Base-by-base conservation (phyloP, 176 grass and related monocot genomes). In the Juncus effusus region DNA sequence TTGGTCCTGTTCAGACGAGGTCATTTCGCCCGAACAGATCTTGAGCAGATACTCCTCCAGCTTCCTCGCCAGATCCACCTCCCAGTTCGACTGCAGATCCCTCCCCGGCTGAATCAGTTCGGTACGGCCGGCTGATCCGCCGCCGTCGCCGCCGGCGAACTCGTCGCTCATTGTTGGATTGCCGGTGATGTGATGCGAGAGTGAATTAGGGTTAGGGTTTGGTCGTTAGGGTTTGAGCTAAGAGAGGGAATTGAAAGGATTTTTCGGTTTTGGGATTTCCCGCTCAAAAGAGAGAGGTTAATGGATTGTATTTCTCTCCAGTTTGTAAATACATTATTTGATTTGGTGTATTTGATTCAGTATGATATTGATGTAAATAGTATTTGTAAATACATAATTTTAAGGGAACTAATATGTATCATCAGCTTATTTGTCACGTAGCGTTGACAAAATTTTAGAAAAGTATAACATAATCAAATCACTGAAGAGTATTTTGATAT, bases 1-100 rank as follows among this genome's bases (percentile, higher is more conserved):
- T 52, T 74, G 68, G 37, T 83, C 74, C 50, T 76, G 70, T 13
- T 92, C 94, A 63, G 67, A 57, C 66, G 42, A 70, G 63, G 59
- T 45, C 3, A 92, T 76, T 72, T 89, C 88, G 4, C 94, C 88
- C 13, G 94, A 89, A 60, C 88, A 89, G 56, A 93, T 86, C 85
- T 80, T 86, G 38, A 97, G 80, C 36, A 97, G 82, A 78, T 97
- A 97, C 51, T 93, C 85, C 65, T 97, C 88, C 13, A 97, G 82
- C 58, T 73, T 93, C 57, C 79, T 82, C 52, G 94, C 88, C 3
- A 99, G 80, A 67, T 99, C 88, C 59, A 99, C 78, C 69, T 99
- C 94, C 88, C 82, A 99, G 63, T 99, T 99, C 10, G 83, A 86
- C 69, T 84, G 80, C 38, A 80, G 85, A 63, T 99, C 83, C 40